phyloP scores from a whole-genome alignment of 768 basidiomycete species.

The Termitomyces titanicus region DNA sequence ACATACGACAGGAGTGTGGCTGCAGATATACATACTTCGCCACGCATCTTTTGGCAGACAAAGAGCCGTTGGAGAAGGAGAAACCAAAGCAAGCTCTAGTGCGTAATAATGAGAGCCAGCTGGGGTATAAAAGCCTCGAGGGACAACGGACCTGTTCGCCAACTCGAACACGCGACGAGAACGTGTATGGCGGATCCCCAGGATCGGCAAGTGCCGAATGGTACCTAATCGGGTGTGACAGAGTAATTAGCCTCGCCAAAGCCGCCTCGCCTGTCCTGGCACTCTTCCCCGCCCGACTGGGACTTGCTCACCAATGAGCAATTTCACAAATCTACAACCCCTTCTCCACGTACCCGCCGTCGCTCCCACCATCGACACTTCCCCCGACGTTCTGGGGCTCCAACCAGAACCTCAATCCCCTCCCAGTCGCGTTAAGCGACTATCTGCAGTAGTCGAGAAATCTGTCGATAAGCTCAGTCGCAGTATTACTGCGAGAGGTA shows the following conservation, averaged over 20 bases:
- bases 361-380: slow-evolving; percentile 28
- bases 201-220: slow-evolving; percentile 16
- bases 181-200: slow-evolving; percentile 21
- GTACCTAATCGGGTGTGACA: neutral
- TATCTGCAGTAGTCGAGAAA: slow-evolving; percentile 44
- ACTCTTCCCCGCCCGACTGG: slow-evolving; percentile 5
- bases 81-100: slow-evolving; percentile 17
- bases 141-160: slow-evolving; percentile 4
- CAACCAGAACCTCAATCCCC: slow-evolving; percentile 22
- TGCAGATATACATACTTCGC: slow-evolving; percentile 72
- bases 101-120: slow-evolving; percentile 17
- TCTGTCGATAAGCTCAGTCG: slow-evolving; percentile 59
- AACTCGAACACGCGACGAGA: slow-evolving; percentile 23
- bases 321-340: slow-evolving; percentile 20
- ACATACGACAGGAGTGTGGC: slow-evolving; percentile 73
- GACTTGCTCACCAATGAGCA: slow-evolving; percentile 18
- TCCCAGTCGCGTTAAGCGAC: slow-evolving; percentile 46
- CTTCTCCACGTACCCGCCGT: slow-evolving; percentile 19
- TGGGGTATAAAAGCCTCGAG: slow-evolving; percentile 16
- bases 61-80: slow-evolving; percentile 15
- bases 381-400: slow-evolving; percentile 27
- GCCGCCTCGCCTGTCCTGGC: neutral
- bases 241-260: too few species aligned
- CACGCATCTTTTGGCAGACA: slow-evolving; percentile 46
- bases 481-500: slow-evolving; percentile 44